A percentile compares a stretch with the other conserved stretches of the same genome.
Evolutionary conservation across 2,329 filamentous ascomycete species (phyloP).

Genomic region (Pseudopithomyces chartarum): DNA sequence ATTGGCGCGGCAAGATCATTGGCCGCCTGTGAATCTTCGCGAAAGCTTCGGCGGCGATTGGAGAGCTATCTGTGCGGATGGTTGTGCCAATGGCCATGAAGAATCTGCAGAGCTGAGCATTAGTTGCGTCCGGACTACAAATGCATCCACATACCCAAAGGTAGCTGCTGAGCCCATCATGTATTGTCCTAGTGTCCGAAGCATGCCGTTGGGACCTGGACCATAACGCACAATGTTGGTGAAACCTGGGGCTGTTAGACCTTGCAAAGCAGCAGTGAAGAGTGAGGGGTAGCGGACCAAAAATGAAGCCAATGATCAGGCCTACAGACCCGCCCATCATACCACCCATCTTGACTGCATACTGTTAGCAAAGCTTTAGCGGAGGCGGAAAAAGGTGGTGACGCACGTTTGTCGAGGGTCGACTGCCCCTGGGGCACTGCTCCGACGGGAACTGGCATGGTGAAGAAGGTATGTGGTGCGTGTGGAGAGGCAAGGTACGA

Average conservation of each 20-base stretch:
- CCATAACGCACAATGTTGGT: slow-evolving; percentile 96
- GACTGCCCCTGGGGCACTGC: slow-evolving; percentile 51
- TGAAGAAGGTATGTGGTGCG: slow-evolving; percentile 19
- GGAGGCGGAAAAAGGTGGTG: slow-evolving; percentile 20
- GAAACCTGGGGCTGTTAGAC: slow-evolving; percentile 63
- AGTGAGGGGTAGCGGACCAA: slow-evolving; percentile 65
- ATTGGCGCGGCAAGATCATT: slow-evolving; percentile 63
- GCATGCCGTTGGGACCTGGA: slow-evolving; percentile 89
- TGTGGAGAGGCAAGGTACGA: slow-evolving; percentile 16
- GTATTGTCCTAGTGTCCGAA: slow-evolving; percentile 93
- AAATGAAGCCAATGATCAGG: slow-evolving; percentile 96
- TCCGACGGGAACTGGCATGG: slow-evolving; percentile 64
- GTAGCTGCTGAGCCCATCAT: slow-evolving; percentile 95
- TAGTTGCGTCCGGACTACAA: slow-evolving; percentile 12
- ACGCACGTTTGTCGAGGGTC: slow-evolving; percentile 72
- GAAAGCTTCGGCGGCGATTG: slow-evolving; percentile 76
- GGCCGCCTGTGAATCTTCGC: slow-evolving; percentile 71
- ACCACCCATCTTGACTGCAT: slow-evolving; percentile 91
- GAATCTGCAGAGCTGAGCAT: slow-evolving; percentile 60
- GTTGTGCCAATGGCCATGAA: slow-evolving; percentile 99
- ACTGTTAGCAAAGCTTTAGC: slow-evolving; percentile 33
- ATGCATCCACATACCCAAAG: slow-evolving; percentile 72
- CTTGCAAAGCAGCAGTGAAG: slow-evolving; percentile 2
- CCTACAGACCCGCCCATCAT: slow-evolving; percentile 99
- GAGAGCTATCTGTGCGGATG: slow-evolving; percentile 87